Base-by-base conservation (phyloP, 306 rosid genomes). In the Vicia villosa region DNA sequence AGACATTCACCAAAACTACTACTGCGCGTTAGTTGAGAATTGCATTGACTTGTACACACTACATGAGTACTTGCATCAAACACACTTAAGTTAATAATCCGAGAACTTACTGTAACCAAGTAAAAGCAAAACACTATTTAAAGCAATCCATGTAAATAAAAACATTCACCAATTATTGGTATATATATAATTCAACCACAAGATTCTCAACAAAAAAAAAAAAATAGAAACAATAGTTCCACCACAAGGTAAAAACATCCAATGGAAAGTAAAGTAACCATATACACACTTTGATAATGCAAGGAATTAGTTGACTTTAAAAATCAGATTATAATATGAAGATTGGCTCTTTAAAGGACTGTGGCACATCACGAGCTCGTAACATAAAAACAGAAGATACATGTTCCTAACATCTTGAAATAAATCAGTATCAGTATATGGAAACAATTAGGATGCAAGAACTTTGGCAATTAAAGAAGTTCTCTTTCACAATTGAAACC, bases 131-230 rank as follows among this genome's bases (percentile, higher is more conserved):
- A 58, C 20, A 28, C 36, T 37, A 16, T 34, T 58, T 56, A 43
- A 45, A 45, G 51, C 26, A 45, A 79, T 74, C 26, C 36, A 61
- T 8, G 68, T 37, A 56, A 22, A 28, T 49, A 64, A 36, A 55
- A 64, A 24, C 26, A 24, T 59, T 49, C 73, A 28, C 73, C 64
- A 51, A 63, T 43, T 37, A 79, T 37, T 63, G 69, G 60, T 77
- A 41, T 41, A 70, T 57, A 64, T 57, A 58, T 20, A 64, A 45
- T 62, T 74, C 38, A 40, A 50, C 20, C 56, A 50, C 56, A 50
- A 50, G 10, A 11, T 49, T 49, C 22, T 16, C 4, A 49, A 49
- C 7, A 17, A 7, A n/a, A 5, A 47, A 47, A 16, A 17, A 7
- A n/a, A 5, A 47, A 47, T 16, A 47, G 17, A 6, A 47, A 15